Conservation (phyloP, 208 protist genomes). For the Acanthamoeba castellanii region DNA sequence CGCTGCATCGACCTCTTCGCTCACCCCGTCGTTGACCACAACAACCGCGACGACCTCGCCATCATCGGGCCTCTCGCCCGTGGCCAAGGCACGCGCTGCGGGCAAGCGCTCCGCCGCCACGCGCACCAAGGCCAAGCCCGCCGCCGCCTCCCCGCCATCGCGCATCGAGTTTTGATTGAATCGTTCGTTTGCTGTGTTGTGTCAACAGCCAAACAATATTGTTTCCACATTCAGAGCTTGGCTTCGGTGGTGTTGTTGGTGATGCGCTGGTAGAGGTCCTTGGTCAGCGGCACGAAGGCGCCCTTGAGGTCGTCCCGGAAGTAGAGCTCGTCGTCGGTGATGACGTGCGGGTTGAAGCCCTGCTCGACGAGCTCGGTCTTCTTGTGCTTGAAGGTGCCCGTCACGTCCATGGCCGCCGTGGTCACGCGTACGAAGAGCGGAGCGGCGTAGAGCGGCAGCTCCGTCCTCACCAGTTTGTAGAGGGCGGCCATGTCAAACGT, state of each 20-base stretch:
- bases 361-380: conserved; percentile 78
- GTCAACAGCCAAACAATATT: no score
- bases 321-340: conserved; percentile 69
- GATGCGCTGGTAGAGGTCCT: conserved; percentile 64
- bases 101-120: neutral
- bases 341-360: conserved; percentile 74
- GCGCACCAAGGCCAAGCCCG: neutral
- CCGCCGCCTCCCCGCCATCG: no score
- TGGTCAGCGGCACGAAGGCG: conserved; percentile 43
- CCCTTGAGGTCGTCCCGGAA: conserved; percentile 59
- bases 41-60: no score
- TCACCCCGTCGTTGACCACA: no score
- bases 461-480: conserved; percentile 63
- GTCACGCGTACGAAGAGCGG: conserved; percentile 14
- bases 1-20: no score
- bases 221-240: conserved; percentile 33
- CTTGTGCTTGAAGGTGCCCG: conserved; percentile 83
- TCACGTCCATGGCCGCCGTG: conserved; percentile 73
- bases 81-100: neutral
- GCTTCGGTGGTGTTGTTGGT: conserved; percentile 42
- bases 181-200: no score
- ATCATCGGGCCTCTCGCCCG: neutral
- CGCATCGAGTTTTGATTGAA: no score
- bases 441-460: neutral
- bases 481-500: conserved; percentile 27